Evolutionary conservation across 805 yeast species (phyloP), one percentile per base, ranked within the genome.

Genomic region (Cyberlindnera lachancei): DNA sequence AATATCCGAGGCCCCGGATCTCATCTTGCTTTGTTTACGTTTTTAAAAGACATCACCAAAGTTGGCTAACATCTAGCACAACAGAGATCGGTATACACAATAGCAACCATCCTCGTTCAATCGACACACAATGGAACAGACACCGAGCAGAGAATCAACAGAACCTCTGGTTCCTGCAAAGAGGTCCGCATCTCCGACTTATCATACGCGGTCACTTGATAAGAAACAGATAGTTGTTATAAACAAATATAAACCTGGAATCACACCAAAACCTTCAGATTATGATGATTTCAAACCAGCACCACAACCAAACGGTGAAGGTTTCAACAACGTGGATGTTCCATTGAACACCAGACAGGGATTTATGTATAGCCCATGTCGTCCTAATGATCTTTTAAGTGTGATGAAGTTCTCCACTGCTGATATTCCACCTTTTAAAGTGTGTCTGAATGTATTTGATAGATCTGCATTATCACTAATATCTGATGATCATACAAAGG

Each of bases 321-420:
- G 5, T 68, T 73, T 49, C 43, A 54, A 59, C 21, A 63, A 69
- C 16, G 94, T 83, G n/a, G 96, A 87, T 35, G 73, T 76, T 31
- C 96, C 96, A 0, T 63, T 70, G 44, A 86, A 86, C 52, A 41
- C 48, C 4, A 72, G 75, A 44, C 59, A 92, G 31, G 90, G 94
- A 2, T 90, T 79, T 60, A 75, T 85, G 40, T 90, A 88, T 54
- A 65, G 73, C 29, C 77, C 87, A 12, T 84, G 95, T 49, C 66
- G 78, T 4, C 87, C 94, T 0, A 76, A 77, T 44, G 79, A 82
- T 2, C 45, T 49, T 1, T 68, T 85, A 35, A 54, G 59, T 3
- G 66, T 78, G 10, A 59, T 74, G 18, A 63, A 77, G 44, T 88
- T 82, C 50, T 63, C 80, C 23, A 73, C 85, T 1, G 73, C 85